Base-by-base conservation (phyloP, 164 flowering plant genomes). In the Stephania japonica region DNA sequence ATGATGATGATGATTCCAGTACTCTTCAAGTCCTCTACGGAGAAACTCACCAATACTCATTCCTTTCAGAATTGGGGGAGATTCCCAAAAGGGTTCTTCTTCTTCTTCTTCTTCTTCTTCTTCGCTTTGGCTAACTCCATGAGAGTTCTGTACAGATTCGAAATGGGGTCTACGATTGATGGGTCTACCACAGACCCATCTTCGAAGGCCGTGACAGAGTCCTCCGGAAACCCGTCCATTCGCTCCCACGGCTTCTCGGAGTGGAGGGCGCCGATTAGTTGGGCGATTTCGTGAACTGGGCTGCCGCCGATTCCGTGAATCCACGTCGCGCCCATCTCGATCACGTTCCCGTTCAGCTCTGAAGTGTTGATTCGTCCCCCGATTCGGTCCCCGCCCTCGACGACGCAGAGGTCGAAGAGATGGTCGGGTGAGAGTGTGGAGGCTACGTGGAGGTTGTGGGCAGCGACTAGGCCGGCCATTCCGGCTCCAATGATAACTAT, bases 241-340 rank as follows among this genome's bases (percentile, higher is more conserved):
- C 91, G 81, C 81, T 94, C 98, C 97, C 93, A 94, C 7, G 98
- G 92, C 78, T 85, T 80, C 13, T 87, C 84, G 1, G 97, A 91
- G 24, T 81, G 73, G 0, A 94, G 77, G 1, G 92, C 81, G 19
- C 78, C 70, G 76, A 80, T 87, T 44, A 88, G 82, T 49, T 81
- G 75, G 41, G 97, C 97, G 42, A 94, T 92, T 70, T 85, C 72
- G 81, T 89, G 77, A 75, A 94, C 59, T 10, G 98, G 98, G 84
- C 97, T 94, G 23, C 92, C 94, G 0, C 86, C 89, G 72, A 92
- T 88, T 7, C 98, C 98, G 75, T 94, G 98, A 83, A 94, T 94
- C 97, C 97, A 94, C 0, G 98, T 92, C 8, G 98, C 98, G 32
- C 98, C 98, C 86, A 90, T 81, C 86, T 94, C 98, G 32, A 94